These are phyloP conservation scores for Malus asiatica DNA, from an alignment of 306 rosid species.

Conservation along the genomic window DNA sequence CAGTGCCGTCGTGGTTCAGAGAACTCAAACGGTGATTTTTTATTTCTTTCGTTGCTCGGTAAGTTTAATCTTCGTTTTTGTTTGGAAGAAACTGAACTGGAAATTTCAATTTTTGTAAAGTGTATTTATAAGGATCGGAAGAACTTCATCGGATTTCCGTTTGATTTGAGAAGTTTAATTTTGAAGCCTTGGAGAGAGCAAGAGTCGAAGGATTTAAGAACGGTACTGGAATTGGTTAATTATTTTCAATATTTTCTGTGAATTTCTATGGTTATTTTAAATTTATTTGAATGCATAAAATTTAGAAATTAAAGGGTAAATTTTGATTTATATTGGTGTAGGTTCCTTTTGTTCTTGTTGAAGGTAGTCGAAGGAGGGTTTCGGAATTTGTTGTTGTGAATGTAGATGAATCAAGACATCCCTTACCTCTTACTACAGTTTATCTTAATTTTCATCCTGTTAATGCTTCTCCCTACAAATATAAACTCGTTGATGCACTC, in stretches of 20 bases:
- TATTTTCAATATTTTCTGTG: not conserved
- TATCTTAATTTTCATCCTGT: conserved; percentile 71
- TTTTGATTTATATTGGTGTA: not conserved
- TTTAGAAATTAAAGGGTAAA: not conserved
- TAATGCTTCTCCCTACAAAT: conserved; percentile 54
- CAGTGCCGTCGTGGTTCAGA: conserved; percentile 59
- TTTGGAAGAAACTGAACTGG: not conserved
- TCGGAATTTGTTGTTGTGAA: conserved; percentile 48
- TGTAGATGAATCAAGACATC: conserved; percentile 67
- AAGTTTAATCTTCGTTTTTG: not conserved
- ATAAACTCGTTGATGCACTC: not conserved
- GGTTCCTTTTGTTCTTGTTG: conserved; percentile 75
- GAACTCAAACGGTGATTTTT: conserved; percentile 63
- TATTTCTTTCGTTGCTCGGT: not conserved
- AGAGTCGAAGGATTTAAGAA: conserved; percentile 51
- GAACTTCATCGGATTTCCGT: conserved; percentile 74
- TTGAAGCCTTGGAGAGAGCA: conserved; percentile 56
- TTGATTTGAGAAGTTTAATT: conserved; percentile 65
- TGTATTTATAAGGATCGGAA: conserved; percentile 38
- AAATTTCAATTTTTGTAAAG: not conserved
- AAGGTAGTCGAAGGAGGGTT: conserved; percentile 30
- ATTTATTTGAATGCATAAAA: not conserved
- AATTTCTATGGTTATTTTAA: not conserved
- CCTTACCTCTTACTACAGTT: conserved; percentile 69
- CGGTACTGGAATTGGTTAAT: not conserved